A percentile compares a stretch with the other conserved stretches of the same genome.
Conservation (phyloP, 116 monocot species). For the Thalassia testudinum region DNA sequence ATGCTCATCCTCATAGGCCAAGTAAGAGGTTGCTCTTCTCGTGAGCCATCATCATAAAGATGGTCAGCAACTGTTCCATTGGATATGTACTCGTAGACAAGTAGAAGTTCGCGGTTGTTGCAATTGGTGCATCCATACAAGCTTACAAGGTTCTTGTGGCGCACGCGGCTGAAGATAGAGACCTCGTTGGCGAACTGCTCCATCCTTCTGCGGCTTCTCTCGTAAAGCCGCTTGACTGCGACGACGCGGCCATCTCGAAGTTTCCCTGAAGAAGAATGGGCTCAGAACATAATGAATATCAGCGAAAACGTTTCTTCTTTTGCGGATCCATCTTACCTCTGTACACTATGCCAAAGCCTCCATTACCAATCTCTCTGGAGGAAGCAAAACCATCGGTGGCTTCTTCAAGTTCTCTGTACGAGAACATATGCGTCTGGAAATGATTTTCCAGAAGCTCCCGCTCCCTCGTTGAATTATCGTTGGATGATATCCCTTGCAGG, state of each 20-base stretch:
- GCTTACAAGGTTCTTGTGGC: slow-evolving; percentile 52
- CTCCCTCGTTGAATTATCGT: too few species aligned
- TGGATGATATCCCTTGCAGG: too few species aligned
- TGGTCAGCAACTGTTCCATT: slow-evolving; percentile 78
- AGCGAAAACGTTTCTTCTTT: background rate
- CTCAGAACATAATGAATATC: background rate
- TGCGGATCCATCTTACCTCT: slow-evolving; percentile 19
- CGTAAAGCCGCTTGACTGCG: slow-evolving; percentile 64
- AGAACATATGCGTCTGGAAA: slow-evolving; percentile 24
- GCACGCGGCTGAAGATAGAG: slow-evolving; percentile 45
- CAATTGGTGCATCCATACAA: slow-evolving; percentile 62
- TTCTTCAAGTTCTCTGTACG: slow-evolving; percentile 35
- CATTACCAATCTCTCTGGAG: slow-evolving; percentile 36
- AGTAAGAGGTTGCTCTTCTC: slow-evolving; percentile 7
- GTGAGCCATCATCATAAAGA: slow-evolving; percentile 30
- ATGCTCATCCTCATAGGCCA: slow-evolving; percentile 33
- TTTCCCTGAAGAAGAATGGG: slow-evolving; percentile 17
- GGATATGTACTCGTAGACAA: slow-evolving; percentile 58
- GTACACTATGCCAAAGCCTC: slow-evolving; percentile 67
- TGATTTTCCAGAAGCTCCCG: too few species aligned
- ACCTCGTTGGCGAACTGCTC: slow-evolving; percentile 75
- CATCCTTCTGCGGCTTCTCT: slow-evolving; percentile 38
- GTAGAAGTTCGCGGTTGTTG: slow-evolving; percentile 40
- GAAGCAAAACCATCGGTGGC: slow-evolving; percentile 35
- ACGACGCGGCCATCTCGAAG: slow-evolving; percentile 47